Evolutionary conservation across 169 alveolate genomes (phyloP).

Genomic region (Cryptosporidium sp.): DNA sequence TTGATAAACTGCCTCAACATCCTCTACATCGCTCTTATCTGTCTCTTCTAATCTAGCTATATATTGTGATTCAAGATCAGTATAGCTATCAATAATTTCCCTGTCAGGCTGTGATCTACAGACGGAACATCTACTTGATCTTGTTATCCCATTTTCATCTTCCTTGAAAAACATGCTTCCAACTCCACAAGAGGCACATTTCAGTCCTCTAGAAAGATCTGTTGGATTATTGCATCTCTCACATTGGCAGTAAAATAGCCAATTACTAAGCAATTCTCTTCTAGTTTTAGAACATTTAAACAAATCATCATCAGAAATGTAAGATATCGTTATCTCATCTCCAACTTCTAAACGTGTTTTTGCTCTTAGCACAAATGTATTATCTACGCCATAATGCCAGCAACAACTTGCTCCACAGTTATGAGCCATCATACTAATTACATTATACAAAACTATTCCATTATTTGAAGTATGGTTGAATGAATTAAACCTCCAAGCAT

Average conservation of each 20-base stretch:
- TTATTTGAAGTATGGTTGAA: conserved; percentile 86
- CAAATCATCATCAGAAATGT: conserved; percentile 86
- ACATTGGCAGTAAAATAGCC: conserved; percentile 87
- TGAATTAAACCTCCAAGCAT: conserved; percentile 88
- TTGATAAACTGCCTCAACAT: conserved; percentile 79
- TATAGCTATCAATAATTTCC: conserved; percentile 65
- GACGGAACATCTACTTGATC: conserved; percentile 56
- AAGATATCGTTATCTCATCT: conserved; percentile 88
- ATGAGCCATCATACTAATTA: conserved; percentile 86
- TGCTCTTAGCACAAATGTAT: conserved; percentile 84
- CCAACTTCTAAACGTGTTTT: conserved; percentile 83
- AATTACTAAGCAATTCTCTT: conserved; percentile 83
- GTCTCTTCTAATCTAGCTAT: conserved; percentile 80
- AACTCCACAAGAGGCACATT: conserved; percentile 83
- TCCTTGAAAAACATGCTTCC: conserved; percentile 76
- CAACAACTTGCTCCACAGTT: conserved; percentile 88
- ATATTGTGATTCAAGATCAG: conserved; percentile 75
- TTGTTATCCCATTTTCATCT: conserved; percentile 39
- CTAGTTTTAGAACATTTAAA: conserved; percentile 85
- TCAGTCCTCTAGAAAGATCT: conserved; percentile 84
- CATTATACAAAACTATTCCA: conserved; percentile 77
- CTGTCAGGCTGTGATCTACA: conserved; percentile 66
- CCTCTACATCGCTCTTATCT: conserved; percentile 79
- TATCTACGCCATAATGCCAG: conserved; percentile 87
- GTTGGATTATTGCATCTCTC: conserved; percentile 81